A percentile compares a stretch with the other conserved stretches of the same genome.
phyloP scores from a whole-genome alignment of 345 rosid species.

The Xanthoceras sorbifolium region DNA sequence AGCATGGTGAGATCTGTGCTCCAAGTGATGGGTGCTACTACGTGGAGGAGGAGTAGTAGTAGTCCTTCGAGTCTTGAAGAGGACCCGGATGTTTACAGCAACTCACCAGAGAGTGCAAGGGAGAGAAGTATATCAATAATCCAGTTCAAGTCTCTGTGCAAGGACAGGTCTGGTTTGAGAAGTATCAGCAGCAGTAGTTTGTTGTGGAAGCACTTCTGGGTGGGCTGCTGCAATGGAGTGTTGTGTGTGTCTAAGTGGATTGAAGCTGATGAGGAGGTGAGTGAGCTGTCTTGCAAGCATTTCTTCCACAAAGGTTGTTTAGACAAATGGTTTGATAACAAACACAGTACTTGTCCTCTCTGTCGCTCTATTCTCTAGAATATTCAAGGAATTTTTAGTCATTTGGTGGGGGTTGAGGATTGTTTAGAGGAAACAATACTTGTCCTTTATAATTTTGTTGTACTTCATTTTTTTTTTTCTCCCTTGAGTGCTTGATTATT shows the following conservation, averaged over 20 bases:
- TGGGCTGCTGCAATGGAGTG: conserved; percentile 39
- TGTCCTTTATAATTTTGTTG: background rate
- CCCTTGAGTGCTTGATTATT: conserved; percentile 17
- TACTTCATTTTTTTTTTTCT: background rate
- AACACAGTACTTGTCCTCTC: conserved; percentile 68
- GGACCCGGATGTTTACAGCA: conserved; percentile 23
- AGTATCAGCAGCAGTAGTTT: background rate
- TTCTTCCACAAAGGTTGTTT: conserved; percentile 76
- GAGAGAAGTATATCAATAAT: conserved; percentile 50
- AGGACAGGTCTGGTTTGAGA: background rate
- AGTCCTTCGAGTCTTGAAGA: conserved; percentile 19
- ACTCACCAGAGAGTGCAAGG: conserved; percentile 17
- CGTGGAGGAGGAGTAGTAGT: background rate
- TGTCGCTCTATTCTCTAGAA: conserved; percentile 64
- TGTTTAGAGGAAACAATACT: background rate
- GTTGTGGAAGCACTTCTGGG: background rate
- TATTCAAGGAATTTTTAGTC: background rate
- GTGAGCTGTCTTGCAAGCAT: conserved; percentile 85
- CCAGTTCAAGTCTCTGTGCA: conserved; percentile 51
- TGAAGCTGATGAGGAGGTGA: conserved; percentile 77
- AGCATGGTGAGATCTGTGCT: conserved; percentile 54
- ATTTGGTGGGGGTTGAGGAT: background rate
- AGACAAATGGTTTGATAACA: conserved; percentile 71
- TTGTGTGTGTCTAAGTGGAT: conserved; percentile 76
- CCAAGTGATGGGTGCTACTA: conserved; percentile 30